Evolutionary conservation across 495 filamentous ascomycete genomes (phyloP).

Genomic region (Aspergillus affinis): DNA sequence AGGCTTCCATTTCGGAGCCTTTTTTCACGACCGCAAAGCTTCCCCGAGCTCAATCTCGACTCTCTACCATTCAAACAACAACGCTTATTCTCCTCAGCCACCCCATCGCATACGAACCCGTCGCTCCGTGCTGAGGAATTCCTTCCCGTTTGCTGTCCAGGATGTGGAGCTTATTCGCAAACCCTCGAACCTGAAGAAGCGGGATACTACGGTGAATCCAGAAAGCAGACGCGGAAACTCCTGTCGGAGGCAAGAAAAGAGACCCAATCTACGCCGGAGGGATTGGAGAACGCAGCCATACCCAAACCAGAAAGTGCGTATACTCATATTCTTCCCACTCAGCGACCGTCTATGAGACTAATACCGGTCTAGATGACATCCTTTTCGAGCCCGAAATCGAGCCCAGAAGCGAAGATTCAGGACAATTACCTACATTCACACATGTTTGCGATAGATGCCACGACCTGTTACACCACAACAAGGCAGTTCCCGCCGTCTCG

Average conservation of each 20-base stretch:
- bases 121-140: slow-evolving; percentile 15
- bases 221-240: slow-evolving; percentile 46
- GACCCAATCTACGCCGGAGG: slow-evolving; percentile 24
- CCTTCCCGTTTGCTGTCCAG: slow-evolving; percentile 62
- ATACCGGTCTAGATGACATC: slow-evolving; percentile 30
- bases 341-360: neutral
- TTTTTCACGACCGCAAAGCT: slow-evolving; percentile 10
- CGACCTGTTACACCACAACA: slow-evolving; percentile 69
- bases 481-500: slow-evolving; percentile 67
- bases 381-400: slow-evolving; percentile 39
- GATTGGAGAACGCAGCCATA: slow-evolving; percentile 11
- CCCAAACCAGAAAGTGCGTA: slow-evolving; percentile 27
- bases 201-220: slow-evolving; percentile 68
- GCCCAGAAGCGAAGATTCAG: slow-evolving; percentile 19
- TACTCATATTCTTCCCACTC: neutral
- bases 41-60: slow-evolving; percentile 11
- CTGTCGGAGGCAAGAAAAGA: slow-evolving; percentile 41
- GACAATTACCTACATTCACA: slow-evolving; percentile 22
- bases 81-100: slow-evolving; percentile 26
- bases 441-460: slow-evolving; percentile 85
- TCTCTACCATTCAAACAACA: slow-evolving; percentile 6
- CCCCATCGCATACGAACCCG: slow-evolving; percentile 3
- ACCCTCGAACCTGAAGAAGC: slow-evolving; percentile 63
- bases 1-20: slow-evolving; percentile 1
- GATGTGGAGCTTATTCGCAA: slow-evolving; percentile 87